phyloP scores from a whole-genome alignment of 768 basidiomycete genomes.

The Podaxis sp. region DNA sequence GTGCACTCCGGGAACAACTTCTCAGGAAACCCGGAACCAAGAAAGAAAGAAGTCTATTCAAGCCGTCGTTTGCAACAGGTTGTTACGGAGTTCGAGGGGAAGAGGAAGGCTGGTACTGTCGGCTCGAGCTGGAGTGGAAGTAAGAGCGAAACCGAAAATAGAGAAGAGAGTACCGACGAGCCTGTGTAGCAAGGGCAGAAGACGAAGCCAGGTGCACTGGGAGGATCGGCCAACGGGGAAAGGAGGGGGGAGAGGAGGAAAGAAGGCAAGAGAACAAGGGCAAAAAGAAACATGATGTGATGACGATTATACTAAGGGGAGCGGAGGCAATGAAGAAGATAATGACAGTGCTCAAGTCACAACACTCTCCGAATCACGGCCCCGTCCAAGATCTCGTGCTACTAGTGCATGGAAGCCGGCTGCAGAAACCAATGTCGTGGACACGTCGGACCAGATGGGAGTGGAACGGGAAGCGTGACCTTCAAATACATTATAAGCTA shows the following conservation, averaged over 20 bases:
- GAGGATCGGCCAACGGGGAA: slow-evolving; percentile 3
- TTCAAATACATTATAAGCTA: too few species aligned
- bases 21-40: slow-evolving; percentile 64
- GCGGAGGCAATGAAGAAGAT: slow-evolving; percentile 11
- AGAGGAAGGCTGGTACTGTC: slow-evolving; percentile 30
- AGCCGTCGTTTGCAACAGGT: slow-evolving; percentile 87
- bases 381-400: slow-evolving; percentile 33
- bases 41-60: slow-evolving; percentile 75
- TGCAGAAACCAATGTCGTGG: not conserved
- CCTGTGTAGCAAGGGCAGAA: slow-evolving; percentile 24
- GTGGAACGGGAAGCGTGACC: not conserved
- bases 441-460: not conserved
- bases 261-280: slow-evolving; percentile 1
- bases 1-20: slow-evolving; percentile 44
- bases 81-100: slow-evolving; percentile 74
- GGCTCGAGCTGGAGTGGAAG: slow-evolving; percentile 14
- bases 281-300: not conserved
- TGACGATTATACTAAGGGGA: not conserved
- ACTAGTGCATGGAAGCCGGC: not conserved
- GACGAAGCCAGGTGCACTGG: not conserved
- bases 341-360: slow-evolving; percentile 12
- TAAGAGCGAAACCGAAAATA: slow-evolving; percentile 20
- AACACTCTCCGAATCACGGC: slow-evolving; percentile 31
- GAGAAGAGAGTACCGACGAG: slow-evolving; percentile 14
- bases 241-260: slow-evolving; percentile 12